phyloP scores from a whole-genome alignment of 2,329 filamentous ascomycete genomes.

The Endoconidiophora laricicola region DNA sequence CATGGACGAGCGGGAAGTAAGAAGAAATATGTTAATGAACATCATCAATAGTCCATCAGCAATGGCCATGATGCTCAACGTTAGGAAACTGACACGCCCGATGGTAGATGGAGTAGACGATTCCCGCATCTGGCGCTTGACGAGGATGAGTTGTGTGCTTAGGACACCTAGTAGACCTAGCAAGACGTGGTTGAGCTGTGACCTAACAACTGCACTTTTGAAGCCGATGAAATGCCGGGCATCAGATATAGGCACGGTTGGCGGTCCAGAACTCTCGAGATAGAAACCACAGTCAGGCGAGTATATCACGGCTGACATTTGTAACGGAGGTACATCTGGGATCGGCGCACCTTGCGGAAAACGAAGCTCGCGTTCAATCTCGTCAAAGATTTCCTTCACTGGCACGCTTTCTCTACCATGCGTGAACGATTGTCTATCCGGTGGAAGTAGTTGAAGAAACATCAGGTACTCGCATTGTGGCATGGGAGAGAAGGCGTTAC shows the following conservation, averaged over 20 bases:
- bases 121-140: conserved; percentile 49
- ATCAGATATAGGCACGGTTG: conserved; percentile 32
- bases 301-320: conserved; percentile 47
- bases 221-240: conserved; percentile 40
- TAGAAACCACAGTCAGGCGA: conserved; percentile 54
- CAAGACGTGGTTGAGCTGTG: conserved; percentile 42
- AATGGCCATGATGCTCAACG: conserved; percentile 37
- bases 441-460: conserved; percentile 61
- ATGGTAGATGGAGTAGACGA: conserved; percentile 51
- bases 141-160: conserved; percentile 42
- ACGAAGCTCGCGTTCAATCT: conserved; percentile 45
- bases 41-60: conserved; percentile 30
- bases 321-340: conserved; percentile 35
- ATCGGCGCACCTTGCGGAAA: conserved; percentile 43
- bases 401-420: background rate
- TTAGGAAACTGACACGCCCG: conserved; percentile 48
- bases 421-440: conserved; percentile 20
- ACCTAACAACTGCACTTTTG: conserved; percentile 43
- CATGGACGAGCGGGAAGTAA: conserved; percentile 24
- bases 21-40: conserved; percentile 15
- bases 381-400: conserved; percentile 20
- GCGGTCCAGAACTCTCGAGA: conserved; percentile 47
- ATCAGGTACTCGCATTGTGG: conserved; percentile 70
- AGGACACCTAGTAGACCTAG: conserved; percentile 39
- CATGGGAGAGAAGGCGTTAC: conserved; percentile 24